Evolutionary conservation across 495 filamentous ascomycete genomes (phyloP), one percentile per base, ranked within the genome.

Genomic region (Pyrenula aspistea): DNA sequence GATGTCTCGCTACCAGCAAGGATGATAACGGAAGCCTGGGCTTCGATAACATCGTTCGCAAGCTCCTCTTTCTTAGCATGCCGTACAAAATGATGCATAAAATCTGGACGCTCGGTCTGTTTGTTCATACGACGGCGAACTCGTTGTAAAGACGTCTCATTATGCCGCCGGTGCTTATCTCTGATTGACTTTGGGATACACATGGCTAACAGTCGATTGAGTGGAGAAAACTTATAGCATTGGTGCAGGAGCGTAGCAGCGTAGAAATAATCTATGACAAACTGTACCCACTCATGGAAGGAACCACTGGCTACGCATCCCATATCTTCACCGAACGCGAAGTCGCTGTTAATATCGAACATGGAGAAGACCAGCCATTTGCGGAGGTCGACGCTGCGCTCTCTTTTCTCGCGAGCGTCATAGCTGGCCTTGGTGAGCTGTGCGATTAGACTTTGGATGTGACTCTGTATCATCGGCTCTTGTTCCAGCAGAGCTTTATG

Each of bases 401-500:
- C 22, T n/a, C n/a, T n/a, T n/a, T n/a, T n/a, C n/a, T n/a, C n/a
- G n/a, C n/a, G n/a, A n/a, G n/a, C n/a, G 31, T 24, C 24, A 8
- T 22, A 49, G 54, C 55, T 57, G 10, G 55, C 22, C 55, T 51
- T 57, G 12, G 48, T 24, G 15, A 59, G 12, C 23, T 57, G 57
- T 22, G 12, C 12, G 10, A 55, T 48, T 12, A 55, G 24, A 49
- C 12, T 12, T 11, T 50, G 21, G 10, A 55, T 12, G 24, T 50
- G 53, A 25, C 53, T 10, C 12, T 25, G 53, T 10, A 80, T 72
- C 20, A 77, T 61, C 11, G 65, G 65, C 54, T 77, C 71, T 55
- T 78, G 74, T 48, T 72, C 73, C 2, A 69, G 56, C 63, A 79
- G 70, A 22, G 63, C 57, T 23, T 67, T 63, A 10, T 74, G 68